Conservation (phyloP, 2,329 filamentous ascomycete genomes). For the Drechslerella stenobrocha region DNA sequence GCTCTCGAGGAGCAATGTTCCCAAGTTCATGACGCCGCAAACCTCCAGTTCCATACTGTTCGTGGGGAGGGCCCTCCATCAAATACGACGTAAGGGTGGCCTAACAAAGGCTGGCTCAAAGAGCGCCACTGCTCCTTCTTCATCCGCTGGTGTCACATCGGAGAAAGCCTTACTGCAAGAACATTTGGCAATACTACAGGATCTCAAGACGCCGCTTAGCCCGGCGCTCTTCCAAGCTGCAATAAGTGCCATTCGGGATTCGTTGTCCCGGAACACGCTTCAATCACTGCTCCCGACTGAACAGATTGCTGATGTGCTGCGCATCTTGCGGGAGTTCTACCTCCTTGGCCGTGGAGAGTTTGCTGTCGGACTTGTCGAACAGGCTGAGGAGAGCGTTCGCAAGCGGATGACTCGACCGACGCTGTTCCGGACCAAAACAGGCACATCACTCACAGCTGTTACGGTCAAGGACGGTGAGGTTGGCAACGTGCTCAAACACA, state of each 20-base stretch:
- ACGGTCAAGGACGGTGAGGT: constrained; percentile 83
- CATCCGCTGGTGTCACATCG: constrained; percentile 53
- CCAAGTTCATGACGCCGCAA: constrained; percentile 73
- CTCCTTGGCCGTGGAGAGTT: constrained; percentile 88
- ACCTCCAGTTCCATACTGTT: constrained; percentile 85
- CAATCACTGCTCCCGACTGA: constrained; percentile 78
- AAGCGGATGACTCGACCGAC: constrained; percentile 68
- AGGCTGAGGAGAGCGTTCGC: constrained; percentile 79
- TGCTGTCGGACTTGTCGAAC: constrained; percentile 78
- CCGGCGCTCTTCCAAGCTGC: constrained; percentile 70
- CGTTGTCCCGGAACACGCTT: constrained; percentile 79
- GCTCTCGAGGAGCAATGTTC: constrained; percentile 64
- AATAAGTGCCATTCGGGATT: constrained; percentile 75
- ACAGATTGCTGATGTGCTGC: constrained; percentile 75
- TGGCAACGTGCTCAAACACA: constrained; percentile 71
- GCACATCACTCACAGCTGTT: constrained; percentile 53
- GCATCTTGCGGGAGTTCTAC: constrained; percentile 81
- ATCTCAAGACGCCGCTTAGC: constrained; percentile 68
- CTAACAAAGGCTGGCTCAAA: constrained; percentile 52
- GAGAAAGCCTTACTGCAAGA: constrained; percentile 54
- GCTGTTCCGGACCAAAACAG: constrained; percentile 63
- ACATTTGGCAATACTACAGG: constrained; percentile 50
- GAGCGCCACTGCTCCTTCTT: constrained; percentile 14
- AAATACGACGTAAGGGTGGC: constrained; percentile 66
- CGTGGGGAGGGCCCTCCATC: constrained; percentile 84